Evolutionary conservation across 257 asterid genomes (phyloP).

Genomic region (Rubia yunnanensis): DNA sequence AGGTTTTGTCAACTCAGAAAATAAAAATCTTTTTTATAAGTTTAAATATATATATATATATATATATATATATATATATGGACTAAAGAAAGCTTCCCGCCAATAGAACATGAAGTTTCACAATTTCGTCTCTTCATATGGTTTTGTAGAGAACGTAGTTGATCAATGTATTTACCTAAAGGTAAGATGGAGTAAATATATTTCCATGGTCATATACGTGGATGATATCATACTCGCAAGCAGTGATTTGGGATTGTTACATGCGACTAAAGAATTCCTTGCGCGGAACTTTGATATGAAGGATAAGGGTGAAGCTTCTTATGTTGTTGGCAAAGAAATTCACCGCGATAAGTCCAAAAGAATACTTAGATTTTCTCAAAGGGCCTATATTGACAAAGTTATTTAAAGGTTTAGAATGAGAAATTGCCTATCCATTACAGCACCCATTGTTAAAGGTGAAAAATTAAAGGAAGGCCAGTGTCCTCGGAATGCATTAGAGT

Average conservation of each 20-base stretch:
- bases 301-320: background rate
- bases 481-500: background rate
- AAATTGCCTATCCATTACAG: background rate
- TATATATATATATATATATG: constrained; percentile 1
- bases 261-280: background rate
- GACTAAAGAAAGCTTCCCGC: constrained; percentile 5
- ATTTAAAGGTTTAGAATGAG: background rate
- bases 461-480: background rate
- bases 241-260: background rate
- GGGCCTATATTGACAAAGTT: background rate
- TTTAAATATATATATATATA: no score
- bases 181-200: background rate
- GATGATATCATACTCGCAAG: background rate
- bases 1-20: background rate
- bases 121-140: background rate
- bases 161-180: background rate
- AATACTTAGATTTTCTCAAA: background rate
- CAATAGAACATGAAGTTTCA: constrained; percentile 8
- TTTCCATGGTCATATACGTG: background rate
- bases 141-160: background rate
- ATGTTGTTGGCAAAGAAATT: constrained; percentile 8
- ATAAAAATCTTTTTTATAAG: background rate
- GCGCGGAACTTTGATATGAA: background rate
- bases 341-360: background rate
- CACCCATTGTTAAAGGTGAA: background rate